Evolutionary conservation across 306 rosid genomes (phyloP), one percentile per base, ranked within the genome.

Genomic region (Pyrus bretschneideri): DNA sequence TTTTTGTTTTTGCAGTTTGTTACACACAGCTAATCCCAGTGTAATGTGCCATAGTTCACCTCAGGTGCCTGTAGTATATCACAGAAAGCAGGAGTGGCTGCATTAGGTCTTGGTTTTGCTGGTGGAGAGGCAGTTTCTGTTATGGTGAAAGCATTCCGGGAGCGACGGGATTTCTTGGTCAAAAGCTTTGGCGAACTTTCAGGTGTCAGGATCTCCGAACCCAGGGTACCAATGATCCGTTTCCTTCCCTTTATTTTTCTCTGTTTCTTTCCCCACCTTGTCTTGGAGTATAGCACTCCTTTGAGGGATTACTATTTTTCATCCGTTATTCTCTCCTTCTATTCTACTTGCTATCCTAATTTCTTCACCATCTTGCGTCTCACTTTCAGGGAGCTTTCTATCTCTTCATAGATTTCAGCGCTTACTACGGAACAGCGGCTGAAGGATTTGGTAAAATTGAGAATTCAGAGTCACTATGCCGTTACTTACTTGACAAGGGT

Each of bases 71-170:
- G 97, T 88, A 96, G 99, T 52, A 88, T 96, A 84, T 68, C 97
- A 76, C 99, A 96, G 85, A 96, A 96, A 82, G 99, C 99, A 23
- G 99, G 35, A 33, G 93, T 96, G 44, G 96, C 99, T 65, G 99
- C 99, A 49, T 76, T 96, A 71, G 99, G 97, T 75, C 83, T 96
- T 57, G 99, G 99, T 72, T 86, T 88, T 80, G 97, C 93, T 70
- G 99, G 99, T 72, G 99, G 99, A n/a, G 96, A 91, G 87, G 84
- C 84, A 52, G 96, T 91, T 78, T 67, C 93, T 52, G 74, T 42
- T 23, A 96, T 96, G 99, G 98, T 91, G 76, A 96, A 89, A 83
- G 98, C 97, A 29, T 96, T 96, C 88, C 79, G 86, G 67, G 97
- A 96, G 78, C 87, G 99, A 23, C 84, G 99, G 64, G 99, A 96